These are phyloP conservation scores for Tylopilus subfusipes DNA, from an alignment of 768 basidiomycete genomes.

Conservation along the genomic window DNA sequence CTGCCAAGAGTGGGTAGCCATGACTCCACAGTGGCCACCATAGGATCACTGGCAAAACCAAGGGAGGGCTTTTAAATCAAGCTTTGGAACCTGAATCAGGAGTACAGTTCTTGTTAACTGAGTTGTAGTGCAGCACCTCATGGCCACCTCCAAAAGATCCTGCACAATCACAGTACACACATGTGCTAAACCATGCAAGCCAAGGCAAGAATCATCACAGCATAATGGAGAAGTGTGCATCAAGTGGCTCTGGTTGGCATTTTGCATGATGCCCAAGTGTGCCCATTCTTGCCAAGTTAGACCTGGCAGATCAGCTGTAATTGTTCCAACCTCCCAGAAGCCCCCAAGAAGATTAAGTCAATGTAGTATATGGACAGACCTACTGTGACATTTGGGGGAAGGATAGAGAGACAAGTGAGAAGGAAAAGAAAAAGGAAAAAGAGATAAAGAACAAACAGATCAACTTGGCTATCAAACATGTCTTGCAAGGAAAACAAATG, in stretches of 20 bases:
- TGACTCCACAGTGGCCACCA: too few relatives aligned
- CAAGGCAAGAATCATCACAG: background rate
- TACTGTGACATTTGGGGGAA: conserved; percentile 18
- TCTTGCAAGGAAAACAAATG: background rate
- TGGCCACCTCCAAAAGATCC: too few relatives aligned
- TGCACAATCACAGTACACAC: too few relatives aligned
- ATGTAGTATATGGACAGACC: conserved; percentile 22
- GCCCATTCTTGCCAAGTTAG: too few relatives aligned
- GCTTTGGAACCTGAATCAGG: too few relatives aligned
- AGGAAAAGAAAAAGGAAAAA: background rate
- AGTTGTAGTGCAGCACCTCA: too few relatives aligned
- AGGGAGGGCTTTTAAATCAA: too few relatives aligned
- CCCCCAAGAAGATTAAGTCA: conserved; percentile 21
- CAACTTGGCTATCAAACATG: conserved; percentile 3
- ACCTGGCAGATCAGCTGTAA: background rate
- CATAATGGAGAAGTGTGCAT: background rate
- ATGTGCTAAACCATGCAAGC: background rate
- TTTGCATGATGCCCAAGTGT: too few relatives aligned
- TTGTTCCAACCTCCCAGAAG: background rate
- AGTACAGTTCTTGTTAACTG: too few relatives aligned
- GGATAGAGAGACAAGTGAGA: background rate
- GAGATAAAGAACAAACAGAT: conserved; percentile 4
- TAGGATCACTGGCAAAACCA: too few relatives aligned
- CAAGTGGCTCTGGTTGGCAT: too few relatives aligned
- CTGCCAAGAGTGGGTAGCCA: too few relatives aligned